phyloP scores from a whole-genome alignment of 148 eudicot genomes.

The Chenopodium suecicum region DNA sequence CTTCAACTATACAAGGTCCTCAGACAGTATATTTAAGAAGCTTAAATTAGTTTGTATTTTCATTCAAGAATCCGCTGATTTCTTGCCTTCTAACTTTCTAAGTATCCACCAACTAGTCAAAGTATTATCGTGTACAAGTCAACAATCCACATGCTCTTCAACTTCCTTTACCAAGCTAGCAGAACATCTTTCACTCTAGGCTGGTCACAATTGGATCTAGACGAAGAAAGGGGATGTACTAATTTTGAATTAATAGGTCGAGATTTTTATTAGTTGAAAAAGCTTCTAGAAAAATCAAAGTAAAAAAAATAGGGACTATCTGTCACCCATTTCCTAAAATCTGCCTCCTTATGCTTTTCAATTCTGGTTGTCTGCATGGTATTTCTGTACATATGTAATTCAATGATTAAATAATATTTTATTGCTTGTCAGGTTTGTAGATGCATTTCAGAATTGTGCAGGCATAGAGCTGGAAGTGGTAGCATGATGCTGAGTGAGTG shows the following conservation, averaged over 20 bases:
- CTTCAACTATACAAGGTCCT: background rate
- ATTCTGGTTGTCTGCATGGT: background rate
- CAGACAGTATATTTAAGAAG: background rate
- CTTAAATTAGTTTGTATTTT: background rate
- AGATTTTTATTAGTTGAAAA: background rate
- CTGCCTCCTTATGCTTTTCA: background rate
- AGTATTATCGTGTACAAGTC: background rate
- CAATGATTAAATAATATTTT: background rate
- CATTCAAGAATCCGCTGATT: background rate
- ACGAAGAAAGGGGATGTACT: background rate
- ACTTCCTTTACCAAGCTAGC: background rate
- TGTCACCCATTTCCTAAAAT: background rate
- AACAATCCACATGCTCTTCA: background rate
- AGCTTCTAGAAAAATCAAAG: background rate
- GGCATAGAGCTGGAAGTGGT: conserved; percentile 54
- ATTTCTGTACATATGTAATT: background rate
- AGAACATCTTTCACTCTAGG: background rate
- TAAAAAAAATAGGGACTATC: background rate
- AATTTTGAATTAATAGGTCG: no score
- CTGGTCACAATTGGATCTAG: background rate
- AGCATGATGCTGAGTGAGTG: conserved; percentile 69
- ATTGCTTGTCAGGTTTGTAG: conserved; percentile 73
- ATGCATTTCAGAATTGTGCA: conserved; percentile 94
- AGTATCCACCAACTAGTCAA: background rate
- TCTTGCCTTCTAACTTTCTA: background rate